These are phyloP conservation scores for Malassezia nana DNA, from an alignment of 1,284 basidiomycete genomes.

Conservation along the genomic window DNA sequence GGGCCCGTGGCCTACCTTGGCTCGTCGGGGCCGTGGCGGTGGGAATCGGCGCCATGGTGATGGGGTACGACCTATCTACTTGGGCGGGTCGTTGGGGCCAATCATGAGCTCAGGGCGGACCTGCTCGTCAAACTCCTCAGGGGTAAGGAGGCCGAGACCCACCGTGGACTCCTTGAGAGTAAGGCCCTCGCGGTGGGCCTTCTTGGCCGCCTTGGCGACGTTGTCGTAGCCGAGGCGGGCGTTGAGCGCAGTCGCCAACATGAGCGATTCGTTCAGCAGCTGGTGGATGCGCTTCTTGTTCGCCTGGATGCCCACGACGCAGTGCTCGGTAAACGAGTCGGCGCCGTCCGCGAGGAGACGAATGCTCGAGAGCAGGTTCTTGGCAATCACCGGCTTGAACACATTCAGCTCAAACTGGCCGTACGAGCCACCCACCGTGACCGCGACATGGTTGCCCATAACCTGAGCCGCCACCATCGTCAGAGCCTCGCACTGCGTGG, in stretches of 20 bases:
- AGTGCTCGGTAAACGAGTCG: conserved; percentile 78
- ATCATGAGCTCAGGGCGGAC: conserved; percentile 72
- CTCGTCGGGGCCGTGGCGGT: background rate
- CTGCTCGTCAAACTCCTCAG: conserved; percentile 88
- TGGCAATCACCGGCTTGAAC: conserved; percentile 97
- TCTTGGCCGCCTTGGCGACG: conserved; percentile 96
- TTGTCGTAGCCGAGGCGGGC: conserved; percentile 88
- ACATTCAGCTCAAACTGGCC: conserved; percentile 99
- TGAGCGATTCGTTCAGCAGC: conserved; percentile 72
- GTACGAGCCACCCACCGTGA: conserved; percentile 82
- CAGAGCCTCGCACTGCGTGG: conserved; percentile 91
- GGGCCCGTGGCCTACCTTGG: no score
- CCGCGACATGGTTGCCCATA: conserved; percentile 91
- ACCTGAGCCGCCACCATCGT: conserved; percentile 99
- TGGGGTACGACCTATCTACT: conserved; percentile 5
- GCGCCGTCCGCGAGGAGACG: conserved; percentile 80
- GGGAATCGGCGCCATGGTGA: background rate
- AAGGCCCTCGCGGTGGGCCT: conserved; percentile 94
- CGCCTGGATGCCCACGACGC: conserved; percentile 87
- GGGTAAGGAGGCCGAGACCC: conserved; percentile 69
- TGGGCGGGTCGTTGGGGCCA: conserved; percentile 34
- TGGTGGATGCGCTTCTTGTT: conserved; percentile 86
- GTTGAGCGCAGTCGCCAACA: conserved; percentile 92
- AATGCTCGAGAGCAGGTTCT: conserved; percentile 92
- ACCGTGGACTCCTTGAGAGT: conserved; percentile 92